Evolutionary conservation across 2,329 filamentous ascomycete genomes (phyloP).

Genomic region (Exserohilum turcica): DNA sequence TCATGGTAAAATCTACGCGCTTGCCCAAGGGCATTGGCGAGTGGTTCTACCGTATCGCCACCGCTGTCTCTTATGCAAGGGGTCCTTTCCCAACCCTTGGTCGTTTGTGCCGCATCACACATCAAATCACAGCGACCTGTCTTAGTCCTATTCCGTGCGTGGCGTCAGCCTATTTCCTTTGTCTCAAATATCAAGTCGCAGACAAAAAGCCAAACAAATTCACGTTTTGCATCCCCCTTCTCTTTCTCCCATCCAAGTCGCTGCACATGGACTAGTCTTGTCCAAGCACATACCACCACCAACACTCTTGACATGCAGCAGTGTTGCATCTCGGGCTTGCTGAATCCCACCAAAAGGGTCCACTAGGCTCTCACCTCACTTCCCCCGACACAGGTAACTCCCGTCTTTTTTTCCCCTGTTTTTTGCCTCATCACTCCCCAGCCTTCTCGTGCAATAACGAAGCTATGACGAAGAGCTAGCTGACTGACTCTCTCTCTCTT

Average conservation of each 20-base stretch:
- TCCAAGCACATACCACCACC: background rate
- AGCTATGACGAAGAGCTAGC: no score
- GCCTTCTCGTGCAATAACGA: no score
- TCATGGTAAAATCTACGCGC: background rate
- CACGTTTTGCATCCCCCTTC: background rate
- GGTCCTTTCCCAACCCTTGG: background rate
- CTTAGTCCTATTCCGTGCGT: background rate
- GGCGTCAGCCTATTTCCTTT: constrained; percentile 13
- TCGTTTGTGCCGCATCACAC: background rate
- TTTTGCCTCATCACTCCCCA: no score
- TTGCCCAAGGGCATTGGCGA: background rate
- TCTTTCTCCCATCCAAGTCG: background rate
- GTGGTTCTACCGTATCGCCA: background rate
- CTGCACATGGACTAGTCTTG: background rate
- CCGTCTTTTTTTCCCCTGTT: no score
- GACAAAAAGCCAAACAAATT: background rate
- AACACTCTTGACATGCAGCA: background rate
- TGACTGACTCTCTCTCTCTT: no score
- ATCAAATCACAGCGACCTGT: constrained; percentile 1
- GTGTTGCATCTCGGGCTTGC: background rate
- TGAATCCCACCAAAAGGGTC: background rate
- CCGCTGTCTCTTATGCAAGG: constrained; percentile 8
- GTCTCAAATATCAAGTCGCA: constrained; percentile 2
- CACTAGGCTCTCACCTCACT: no score
- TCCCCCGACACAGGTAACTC: no score